Conservation (phyloP, 176 grass and related monocot species). For the Poa pratensis region DNA sequence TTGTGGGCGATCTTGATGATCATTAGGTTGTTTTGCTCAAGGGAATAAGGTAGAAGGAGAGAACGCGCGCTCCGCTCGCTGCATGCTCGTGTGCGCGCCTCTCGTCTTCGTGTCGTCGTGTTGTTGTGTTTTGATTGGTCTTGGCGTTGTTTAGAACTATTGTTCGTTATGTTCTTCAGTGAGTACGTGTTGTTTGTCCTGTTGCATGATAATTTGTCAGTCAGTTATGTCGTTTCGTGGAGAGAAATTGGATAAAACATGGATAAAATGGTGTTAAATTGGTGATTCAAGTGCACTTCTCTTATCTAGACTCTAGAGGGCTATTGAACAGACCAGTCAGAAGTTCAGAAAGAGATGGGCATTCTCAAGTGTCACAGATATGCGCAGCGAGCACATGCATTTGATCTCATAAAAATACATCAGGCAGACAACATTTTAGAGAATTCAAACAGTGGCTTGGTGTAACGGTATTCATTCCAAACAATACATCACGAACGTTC, state of each 20-base stretch:
- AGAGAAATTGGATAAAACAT: not conserved
- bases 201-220: not conserved
- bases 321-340: no score
- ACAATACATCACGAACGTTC: not conserved
- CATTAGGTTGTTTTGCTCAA: constrained; percentile 3
- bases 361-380: not conserved
- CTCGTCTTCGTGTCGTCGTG: constrained; percentile 22
- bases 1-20: not conserved
- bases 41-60: constrained; percentile 34
- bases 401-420: not conserved
- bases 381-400: not conserved
- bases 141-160: not conserved
- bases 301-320: no score
- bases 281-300: no score
- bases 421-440: no score
- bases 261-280: not conserved
- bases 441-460: no score
- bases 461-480: not conserved
- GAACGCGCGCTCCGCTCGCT: not conserved
- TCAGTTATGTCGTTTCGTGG: not conserved
- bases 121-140: not conserved
- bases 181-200: not conserved
- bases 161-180: not conserved
- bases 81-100: not conserved
- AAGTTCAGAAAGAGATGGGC: not conserved